A percentile compares a stretch with the other conserved stretches of the same genome.
Conservation (phyloP, 345 rosid genomes). For the Conringia planisiliqua region DNA sequence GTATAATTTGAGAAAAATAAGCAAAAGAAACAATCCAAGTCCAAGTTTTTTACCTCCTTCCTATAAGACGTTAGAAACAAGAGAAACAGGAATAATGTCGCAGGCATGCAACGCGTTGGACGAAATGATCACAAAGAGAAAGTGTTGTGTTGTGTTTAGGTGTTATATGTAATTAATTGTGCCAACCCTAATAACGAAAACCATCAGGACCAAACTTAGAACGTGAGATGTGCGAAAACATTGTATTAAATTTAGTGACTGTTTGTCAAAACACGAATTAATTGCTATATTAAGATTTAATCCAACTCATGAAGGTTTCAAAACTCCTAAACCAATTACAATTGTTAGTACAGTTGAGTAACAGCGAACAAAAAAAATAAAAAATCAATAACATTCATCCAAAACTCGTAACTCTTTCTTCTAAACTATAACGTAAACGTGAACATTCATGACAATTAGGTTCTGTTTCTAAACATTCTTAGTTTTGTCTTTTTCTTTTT, state of each 20-base stretch:
- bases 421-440: slow-evolving; percentile 9
- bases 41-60: background rate
- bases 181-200: slow-evolving; percentile 7
- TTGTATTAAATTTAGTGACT: slow-evolving; percentile 18
- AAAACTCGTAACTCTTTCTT: slow-evolving; percentile 23
- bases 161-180: background rate
- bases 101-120: slow-evolving; percentile 49
- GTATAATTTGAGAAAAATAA: background rate
- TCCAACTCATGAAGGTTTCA: slow-evolving; percentile 26
- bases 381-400: background rate
- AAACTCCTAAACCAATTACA: slow-evolving; percentile 19
- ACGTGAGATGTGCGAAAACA: slow-evolving; percentile 12
- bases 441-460: background rate
- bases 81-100: background rate
- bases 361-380: background rate
- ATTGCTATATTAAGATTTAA: slow-evolving; percentile 30
- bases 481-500: background rate
- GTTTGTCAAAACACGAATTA: slow-evolving; percentile 22
- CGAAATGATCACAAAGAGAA: slow-evolving; percentile 38
- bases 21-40: background rate
- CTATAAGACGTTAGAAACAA: background rate
- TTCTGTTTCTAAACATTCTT: slow-evolving; percentile 12
- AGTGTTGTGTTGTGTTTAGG: slow-evolving; percentile 27
- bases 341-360: slow-evolving; percentile 29
- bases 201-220: slow-evolving; percentile 18